A percentile compares a stretch with the other conserved stretches of the same genome.
phyloP scores from a whole-genome alignment of 2,329 filamentous ascomycete genomes.

The Diplodia corticola region DNA sequence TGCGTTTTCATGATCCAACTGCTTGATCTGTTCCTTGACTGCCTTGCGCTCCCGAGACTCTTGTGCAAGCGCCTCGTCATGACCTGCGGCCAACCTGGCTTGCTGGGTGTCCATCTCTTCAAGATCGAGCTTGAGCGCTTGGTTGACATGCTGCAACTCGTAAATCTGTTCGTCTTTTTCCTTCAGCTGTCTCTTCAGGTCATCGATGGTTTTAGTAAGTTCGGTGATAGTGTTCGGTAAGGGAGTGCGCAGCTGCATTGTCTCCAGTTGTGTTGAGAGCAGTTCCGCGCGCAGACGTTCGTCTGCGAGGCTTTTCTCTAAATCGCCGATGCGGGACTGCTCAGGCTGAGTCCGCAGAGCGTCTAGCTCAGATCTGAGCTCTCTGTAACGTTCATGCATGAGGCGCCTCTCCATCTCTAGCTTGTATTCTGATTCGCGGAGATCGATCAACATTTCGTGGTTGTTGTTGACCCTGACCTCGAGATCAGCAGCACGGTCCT shows the following conservation, averaged over 20 bases:
- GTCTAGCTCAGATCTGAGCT: conserved; percentile 11
- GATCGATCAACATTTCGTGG: conserved; percentile 14
- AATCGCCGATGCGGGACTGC: conserved; percentile 31
- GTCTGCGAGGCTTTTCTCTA: conserved; percentile 26
- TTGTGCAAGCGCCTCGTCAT: conserved; percentile 25
- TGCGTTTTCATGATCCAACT: conserved; percentile 28
- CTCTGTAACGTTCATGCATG: conserved; percentile 4
- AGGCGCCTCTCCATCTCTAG: conserved; percentile 9
- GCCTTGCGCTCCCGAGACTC: conserved; percentile 35
- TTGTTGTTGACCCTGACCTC: conserved; percentile 12
- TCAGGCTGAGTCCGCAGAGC: conserved; percentile 25
- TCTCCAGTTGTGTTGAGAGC: background rate
- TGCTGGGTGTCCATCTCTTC: conserved; percentile 31
- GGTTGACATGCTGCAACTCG: conserved; percentile 31
- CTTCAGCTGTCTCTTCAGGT: background rate
- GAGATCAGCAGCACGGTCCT: conserved; percentile 18
- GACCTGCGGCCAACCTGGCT: conserved; percentile 23
- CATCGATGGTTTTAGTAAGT: conserved; percentile 36
- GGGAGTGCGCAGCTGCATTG: background rate
- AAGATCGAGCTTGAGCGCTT: conserved; percentile 28
- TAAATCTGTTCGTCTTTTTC: conserved; percentile 19
- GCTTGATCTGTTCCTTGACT: conserved; percentile 32
- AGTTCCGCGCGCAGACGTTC: background rate
- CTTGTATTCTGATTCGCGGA: conserved; percentile 21
- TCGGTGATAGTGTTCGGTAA: conserved; percentile 31